Evolutionary conservation across 1,284 basidiomycete species (phyloP).

Genomic region (Wallemia ichthyophaga): DNA sequence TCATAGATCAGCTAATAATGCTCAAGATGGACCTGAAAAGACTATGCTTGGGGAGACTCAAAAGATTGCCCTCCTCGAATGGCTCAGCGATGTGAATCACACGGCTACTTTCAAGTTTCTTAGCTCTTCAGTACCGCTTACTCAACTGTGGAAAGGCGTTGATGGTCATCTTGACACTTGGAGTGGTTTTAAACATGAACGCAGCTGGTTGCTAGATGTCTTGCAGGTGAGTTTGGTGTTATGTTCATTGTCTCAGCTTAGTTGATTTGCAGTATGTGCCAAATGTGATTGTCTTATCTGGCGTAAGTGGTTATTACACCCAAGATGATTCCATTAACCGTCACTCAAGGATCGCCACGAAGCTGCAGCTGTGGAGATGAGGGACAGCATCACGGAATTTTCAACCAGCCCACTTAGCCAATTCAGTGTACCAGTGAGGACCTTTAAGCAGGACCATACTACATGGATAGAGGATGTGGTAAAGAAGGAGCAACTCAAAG

Average conservation of each 20-base stretch:
- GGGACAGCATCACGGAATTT: neutral
- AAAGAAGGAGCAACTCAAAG: neutral
- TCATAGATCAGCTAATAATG: neutral
- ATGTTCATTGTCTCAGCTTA: neutral
- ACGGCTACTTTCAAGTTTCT: neutral
- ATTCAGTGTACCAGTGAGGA: neutral
- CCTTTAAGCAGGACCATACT: neutral
- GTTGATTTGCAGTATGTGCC: neutral
- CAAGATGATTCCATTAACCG: neutral
- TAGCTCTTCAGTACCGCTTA: neutral
- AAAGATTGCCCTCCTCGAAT: neutral
- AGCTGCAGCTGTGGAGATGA: neutral
- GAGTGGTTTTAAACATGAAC: neutral
- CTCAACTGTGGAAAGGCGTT: constrained; percentile 1
- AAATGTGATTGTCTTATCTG: neutral
- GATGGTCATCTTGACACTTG: constrained; percentile 1
- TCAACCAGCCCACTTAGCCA: neutral
- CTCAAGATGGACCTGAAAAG: neutral
- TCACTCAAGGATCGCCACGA: neutral
- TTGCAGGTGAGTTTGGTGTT: neutral
- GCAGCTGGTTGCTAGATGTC: neutral
- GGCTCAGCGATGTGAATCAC: neutral
- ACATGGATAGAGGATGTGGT: neutral
- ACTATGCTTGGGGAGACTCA: neutral
- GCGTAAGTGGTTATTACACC: neutral